Conservation (phyloP, 2,329 filamentous ascomycete species). For the Emmonsiellopsis sp. region DNA sequence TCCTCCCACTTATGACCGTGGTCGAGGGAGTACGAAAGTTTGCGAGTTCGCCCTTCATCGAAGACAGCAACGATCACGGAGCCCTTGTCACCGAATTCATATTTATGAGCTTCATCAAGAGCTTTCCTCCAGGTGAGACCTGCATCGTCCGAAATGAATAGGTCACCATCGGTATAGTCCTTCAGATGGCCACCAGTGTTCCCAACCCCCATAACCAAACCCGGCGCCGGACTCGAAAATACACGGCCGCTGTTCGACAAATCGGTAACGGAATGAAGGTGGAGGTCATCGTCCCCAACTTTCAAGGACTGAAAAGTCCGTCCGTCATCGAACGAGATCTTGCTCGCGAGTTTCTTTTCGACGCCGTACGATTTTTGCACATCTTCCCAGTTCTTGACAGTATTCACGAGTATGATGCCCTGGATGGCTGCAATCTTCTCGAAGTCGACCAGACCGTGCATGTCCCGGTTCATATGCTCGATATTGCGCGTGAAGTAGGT, state of each 20-base stretch:
- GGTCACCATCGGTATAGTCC: conserved; percentile 61
- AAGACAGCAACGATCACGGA: conserved; percentile 76
- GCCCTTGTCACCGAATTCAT: conserved; percentile 91
- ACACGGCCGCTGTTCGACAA: conserved; percentile 73
- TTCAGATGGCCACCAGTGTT: conserved; percentile 73
- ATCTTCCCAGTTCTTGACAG: conserved; percentile 75
- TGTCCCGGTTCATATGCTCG: conserved; percentile 82
- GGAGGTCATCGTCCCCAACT: conserved; percentile 57
- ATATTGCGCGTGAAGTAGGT: conserved; percentile 91
- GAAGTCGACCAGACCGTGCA: conserved; percentile 74
- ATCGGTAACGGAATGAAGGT: conserved; percentile 88
- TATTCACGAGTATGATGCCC: conserved; percentile 83
- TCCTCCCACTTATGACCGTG: conserved; percentile 78
- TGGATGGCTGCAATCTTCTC: conserved; percentile 89
- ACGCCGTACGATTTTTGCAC: conserved; percentile 47
- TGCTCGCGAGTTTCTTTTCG: conserved; percentile 56
- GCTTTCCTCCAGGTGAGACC: conserved; percentile 71
- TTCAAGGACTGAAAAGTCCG: conserved; percentile 71
- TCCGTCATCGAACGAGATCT: conserved; percentile 94
- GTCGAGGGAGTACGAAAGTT: conserved; percentile 70
- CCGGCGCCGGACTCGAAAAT: conserved; percentile 88
- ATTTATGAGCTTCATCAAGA: conserved; percentile 78
- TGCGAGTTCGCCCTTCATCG: conserved; percentile 54
- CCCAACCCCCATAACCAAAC: conserved; percentile 86
- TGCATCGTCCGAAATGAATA: conserved; percentile 86